phyloP scores from a whole-genome alignment of 2,329 filamentous ascomycete species.

The Fusarium lateritium region DNA sequence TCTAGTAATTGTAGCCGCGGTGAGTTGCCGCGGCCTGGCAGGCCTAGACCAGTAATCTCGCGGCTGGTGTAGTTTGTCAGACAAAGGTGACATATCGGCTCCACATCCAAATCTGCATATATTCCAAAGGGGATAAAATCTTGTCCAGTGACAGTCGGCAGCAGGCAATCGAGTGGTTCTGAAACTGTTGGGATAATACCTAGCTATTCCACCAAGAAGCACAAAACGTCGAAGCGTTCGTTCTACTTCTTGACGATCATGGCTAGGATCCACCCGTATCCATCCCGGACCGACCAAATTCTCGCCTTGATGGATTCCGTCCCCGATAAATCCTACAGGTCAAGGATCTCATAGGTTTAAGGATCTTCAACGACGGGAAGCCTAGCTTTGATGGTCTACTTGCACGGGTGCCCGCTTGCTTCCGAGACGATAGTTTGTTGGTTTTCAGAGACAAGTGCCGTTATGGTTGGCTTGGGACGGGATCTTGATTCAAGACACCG shows the following conservation, averaged over 20 bases:
- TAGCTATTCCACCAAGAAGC: conserved; percentile 3
- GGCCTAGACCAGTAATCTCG: conserved; percentile 8
- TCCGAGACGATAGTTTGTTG: not conserved
- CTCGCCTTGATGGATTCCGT: conserved; percentile 6
- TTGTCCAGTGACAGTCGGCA: not conserved
- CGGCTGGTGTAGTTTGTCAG: conserved; percentile 10
- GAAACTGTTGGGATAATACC: conserved; percentile 19
- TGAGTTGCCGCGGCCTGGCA: conserved; percentile 20
- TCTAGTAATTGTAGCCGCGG: conserved; percentile 11
- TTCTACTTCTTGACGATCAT: conserved; percentile 1
- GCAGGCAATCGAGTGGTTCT: not conserved
- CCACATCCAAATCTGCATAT: conserved; percentile 14
- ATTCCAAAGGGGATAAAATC: conserved; percentile 11
- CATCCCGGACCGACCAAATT: conserved; percentile 3
- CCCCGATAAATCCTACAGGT: conserved; percentile 5
- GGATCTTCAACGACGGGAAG: not conserved
- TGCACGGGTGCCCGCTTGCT: not conserved
- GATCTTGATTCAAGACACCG: not conserved
- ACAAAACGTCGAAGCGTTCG: conserved; percentile 1
- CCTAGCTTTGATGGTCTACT: conserved; percentile 11
- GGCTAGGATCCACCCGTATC: conserved; percentile 4
- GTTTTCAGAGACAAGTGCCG: not conserved
- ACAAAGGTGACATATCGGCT: conserved; percentile 11
- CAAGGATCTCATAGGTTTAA: not conserved
- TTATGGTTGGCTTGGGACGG: not conserved